These are phyloP conservation scores for Citrus unshiu DNA, from an alignment of 345 rosid species.

Conservation along the genomic window DNA sequence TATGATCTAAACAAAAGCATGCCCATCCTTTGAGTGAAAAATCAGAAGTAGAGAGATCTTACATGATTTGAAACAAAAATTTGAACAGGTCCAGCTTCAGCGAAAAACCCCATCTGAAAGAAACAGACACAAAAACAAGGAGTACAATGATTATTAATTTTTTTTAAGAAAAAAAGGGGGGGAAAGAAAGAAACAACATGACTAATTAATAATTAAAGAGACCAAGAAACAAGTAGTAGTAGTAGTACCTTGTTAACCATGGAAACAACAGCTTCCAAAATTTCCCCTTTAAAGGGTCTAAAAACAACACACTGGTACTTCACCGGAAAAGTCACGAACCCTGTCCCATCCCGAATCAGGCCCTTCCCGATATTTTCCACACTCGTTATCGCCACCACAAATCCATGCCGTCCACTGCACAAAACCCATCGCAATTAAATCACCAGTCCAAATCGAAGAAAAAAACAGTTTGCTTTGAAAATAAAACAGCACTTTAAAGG, in stretches of 20 bases:
- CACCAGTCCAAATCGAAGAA: no score
- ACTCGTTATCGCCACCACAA: constrained; percentile 87
- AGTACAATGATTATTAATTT: neutral
- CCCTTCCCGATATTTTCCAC: constrained; percentile 85
- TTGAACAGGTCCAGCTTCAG: constrained; percentile 98
- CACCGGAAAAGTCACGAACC: constrained; percentile 78
- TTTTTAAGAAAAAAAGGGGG: no score
- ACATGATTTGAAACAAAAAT: constrained; percentile 95
- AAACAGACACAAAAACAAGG: neutral
- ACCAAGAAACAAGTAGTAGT: no score
- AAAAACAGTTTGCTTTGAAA: no score
- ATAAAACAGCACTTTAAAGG: no score
- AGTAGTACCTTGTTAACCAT: constrained; percentile 73
- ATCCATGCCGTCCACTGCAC: constrained; percentile 82
- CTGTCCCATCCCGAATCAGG: constrained; percentile 85
- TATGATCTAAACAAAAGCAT: neutral
- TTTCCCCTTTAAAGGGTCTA: constrained; percentile 91
- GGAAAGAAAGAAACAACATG: no score
- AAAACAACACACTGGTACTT: constrained; percentile 86
- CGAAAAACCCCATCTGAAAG: constrained; percentile 84
- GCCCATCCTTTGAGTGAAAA: neutral
- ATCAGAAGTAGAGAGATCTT: constrained; percentile 21
- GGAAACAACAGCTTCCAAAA: constrained; percentile 89
- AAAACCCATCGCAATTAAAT: neutral
- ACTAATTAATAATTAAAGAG: neutral